Evolutionary conservation across 2,329 filamentous ascomycete genomes (phyloP).

Genomic region (Onygenales sp.): DNA sequence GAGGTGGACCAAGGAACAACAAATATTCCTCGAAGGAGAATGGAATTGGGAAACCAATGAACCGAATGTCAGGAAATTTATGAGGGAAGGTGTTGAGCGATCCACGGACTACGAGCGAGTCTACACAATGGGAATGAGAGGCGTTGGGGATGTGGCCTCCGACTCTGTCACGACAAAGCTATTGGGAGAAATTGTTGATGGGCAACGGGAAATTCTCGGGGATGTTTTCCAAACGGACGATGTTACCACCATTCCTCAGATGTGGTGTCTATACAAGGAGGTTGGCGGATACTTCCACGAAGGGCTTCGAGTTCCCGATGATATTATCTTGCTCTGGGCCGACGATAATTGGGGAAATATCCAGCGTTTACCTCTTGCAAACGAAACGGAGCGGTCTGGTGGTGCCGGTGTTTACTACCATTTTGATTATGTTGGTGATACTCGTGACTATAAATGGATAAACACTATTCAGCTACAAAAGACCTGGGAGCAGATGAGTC

Average conservation of each 20-base stretch:
- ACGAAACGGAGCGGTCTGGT: slow-evolving; percentile 51
- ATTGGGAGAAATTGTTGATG: slow-evolving; percentile 50
- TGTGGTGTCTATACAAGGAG: slow-evolving; percentile 68
- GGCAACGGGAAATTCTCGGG: slow-evolving; percentile 50
- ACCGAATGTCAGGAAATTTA: slow-evolving; percentile 57
- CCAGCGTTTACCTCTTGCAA: slow-evolving; percentile 49
- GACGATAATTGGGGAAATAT: slow-evolving; percentile 64
- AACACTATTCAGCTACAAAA: slow-evolving; percentile 58
- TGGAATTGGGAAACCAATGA: slow-evolving; percentile 67
- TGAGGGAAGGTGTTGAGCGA: slow-evolving; percentile 56
- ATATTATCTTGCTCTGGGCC: slow-evolving; percentile 59
- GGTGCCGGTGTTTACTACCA: slow-evolving; percentile 56
- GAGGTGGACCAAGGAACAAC: slow-evolving; percentile 40
- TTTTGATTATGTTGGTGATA: slow-evolving; percentile 54
- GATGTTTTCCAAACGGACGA: slow-evolving; percentile 45
- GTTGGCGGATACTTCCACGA: slow-evolving; percentile 60
- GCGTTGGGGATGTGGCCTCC: slow-evolving; percentile 53
- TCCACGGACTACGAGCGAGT: slow-evolving; percentile 57
- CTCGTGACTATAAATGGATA: slow-evolving; percentile 54
- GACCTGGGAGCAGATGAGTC: slow-evolving; percentile 56
- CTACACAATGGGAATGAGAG: slow-evolving; percentile 61
- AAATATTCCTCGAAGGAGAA: slow-evolving; percentile 37
- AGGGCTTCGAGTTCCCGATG: slow-evolving; percentile 53
- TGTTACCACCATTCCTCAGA: slow-evolving; percentile 50
- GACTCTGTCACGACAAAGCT: slow-evolving; percentile 41